Evolutionary conservation across 192 early-diverging fungal species (phyloP), one percentile per base, ranked within the genome.

Genomic region (Pilobolus umbonatus): DNA sequence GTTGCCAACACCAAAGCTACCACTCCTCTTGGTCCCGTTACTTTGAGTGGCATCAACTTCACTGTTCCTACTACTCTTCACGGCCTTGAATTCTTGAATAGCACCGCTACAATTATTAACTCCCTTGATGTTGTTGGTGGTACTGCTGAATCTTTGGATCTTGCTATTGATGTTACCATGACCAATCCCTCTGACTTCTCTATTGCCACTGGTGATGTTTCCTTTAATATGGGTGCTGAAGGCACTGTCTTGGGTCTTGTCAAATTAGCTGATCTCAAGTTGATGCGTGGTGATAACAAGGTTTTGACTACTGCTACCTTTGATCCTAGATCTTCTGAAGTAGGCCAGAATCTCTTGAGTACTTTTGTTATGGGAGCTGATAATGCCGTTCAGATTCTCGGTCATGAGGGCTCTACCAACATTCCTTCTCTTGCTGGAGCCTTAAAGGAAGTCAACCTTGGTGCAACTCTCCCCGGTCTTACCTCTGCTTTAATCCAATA

Each of bases 81-180:
- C 10, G 83, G 83, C 40, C 70, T 85, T 30, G 81, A 81, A 57
- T 78, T 75, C 17, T 59, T 85, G 19, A 72, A 73, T 63, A 65
- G 67, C 7, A 48, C 74, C 29, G 77, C 80, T 51, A 65, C 77
- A 11, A 34, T 73, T 7, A 75, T 81, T 39, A 72, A 81, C 64
- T 45, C 57, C 8, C 57, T 84, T 49, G 74, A 74, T 52, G 78
- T 84, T 36, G 74, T 67, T 19, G 80, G 75, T 47, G 83, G 83
- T 34, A 75, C 75, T 22, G 5, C 58, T 12, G 60, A 58, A 7
- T 46, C 44, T 31, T 32, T 81, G 24, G 29, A 57, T 2, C 48
- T 81, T 60, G 59, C 46, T 30, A 71, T 81, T 56, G 47, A 46
- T 36, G 69, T 69, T 5, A 65, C 66, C n/a, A 71, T 80, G 51